These are phyloP conservation scores for Tolypocladium cylindrosporum DNA, from an alignment of 2,329 filamentous ascomycete genomes.

Conservation along the genomic window DNA sequence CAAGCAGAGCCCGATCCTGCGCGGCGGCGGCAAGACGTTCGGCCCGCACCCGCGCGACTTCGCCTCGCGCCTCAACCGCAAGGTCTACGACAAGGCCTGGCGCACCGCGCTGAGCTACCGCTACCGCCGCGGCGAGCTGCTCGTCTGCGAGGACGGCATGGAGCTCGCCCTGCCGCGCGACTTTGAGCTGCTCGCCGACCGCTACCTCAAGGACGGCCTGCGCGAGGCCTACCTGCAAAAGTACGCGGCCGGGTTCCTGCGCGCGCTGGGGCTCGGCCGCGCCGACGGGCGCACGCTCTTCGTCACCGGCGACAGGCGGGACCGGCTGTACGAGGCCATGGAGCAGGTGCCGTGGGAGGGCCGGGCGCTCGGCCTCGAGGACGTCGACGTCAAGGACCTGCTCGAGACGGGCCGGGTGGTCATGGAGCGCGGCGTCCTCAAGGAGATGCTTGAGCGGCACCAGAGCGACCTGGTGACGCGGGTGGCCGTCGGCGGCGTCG, in stretches of 20 bases:
- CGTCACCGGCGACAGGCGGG: slow-evolving; percentile 53
- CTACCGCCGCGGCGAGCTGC: slow-evolving; percentile 75
- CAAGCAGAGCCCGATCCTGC: slow-evolving; percentile 70
- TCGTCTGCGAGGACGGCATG: slow-evolving; percentile 72
- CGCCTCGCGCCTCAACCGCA: slow-evolving; percentile 68
- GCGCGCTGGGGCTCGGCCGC: slow-evolving; percentile 59
- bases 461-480: slow-evolving; percentile 52
- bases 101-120: slow-evolving; percentile 88
- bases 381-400: slow-evolving; percentile 93
- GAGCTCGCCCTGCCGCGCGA: slow-evolving; percentile 51
- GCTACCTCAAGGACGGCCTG: slow-evolving; percentile 36
- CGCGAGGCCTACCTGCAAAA: slow-evolving; percentile 48
- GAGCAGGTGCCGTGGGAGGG: slow-evolving; percentile 55
- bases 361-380: slow-evolving; percentile 56
- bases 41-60: slow-evolving; percentile 94
- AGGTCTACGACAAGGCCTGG: slow-evolving; percentile 94
- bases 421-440: slow-evolving; percentile 73
- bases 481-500: slow-evolving; percentile 32
- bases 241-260: slow-evolving; percentile 59
- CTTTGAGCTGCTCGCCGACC: slow-evolving; percentile 32
- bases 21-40: slow-evolving; percentile 78
- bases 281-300: slow-evolving; percentile 63
- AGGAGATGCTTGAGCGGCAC: slow-evolving; percentile 63
- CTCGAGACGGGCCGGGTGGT: slow-evolving; percentile 77
- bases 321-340: slow-evolving; percentile 58